Conservation (phyloP, 257 asterid species). For the Dorcoceras hygrometricum region DNA sequence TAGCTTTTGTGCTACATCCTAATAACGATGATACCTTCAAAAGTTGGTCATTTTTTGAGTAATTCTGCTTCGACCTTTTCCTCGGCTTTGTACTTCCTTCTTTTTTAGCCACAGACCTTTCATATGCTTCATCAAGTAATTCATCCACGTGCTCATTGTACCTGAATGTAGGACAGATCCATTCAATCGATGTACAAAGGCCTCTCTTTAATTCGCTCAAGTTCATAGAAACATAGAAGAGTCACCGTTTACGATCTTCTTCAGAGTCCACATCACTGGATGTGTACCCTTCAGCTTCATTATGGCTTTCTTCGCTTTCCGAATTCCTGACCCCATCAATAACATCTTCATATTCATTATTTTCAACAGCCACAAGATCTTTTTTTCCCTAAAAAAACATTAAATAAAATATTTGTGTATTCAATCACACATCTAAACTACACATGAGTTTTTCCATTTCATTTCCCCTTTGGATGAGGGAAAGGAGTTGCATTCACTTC, state of each 20-base stretch:
- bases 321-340: constrained; percentile 49
- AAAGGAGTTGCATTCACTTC: neutral
- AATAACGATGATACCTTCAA: constrained; percentile 43
- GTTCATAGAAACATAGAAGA: constrained; percentile 14
- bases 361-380: constrained; percentile 78
- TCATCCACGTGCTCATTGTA: constrained; percentile 68
- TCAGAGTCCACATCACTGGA: constrained; percentile 83
- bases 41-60: constrained; percentile 46
- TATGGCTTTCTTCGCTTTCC: constrained; percentile 53
- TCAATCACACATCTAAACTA: neutral
- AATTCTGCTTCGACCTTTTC: constrained; percentile 63
- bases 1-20: neutral
- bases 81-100: constrained; percentile 88
- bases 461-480: neutral
- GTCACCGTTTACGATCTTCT: constrained; percentile 75
- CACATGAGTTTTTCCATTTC: neutral
- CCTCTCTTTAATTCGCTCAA: constrained; percentile 5
- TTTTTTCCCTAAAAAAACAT: constrained; percentile 58
- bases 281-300: constrained; percentile 39
- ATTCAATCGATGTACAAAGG: constrained; percentile 17
- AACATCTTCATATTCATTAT: constrained; percentile 59
- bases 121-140: constrained; percentile 80
- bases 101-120: constrained; percentile 54
- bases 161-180: constrained; percentile 38
- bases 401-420: neutral